Evolutionary conservation across 192 early-diverging fungal species (phyloP).

Genomic region (Coemansia sp.): DNA sequence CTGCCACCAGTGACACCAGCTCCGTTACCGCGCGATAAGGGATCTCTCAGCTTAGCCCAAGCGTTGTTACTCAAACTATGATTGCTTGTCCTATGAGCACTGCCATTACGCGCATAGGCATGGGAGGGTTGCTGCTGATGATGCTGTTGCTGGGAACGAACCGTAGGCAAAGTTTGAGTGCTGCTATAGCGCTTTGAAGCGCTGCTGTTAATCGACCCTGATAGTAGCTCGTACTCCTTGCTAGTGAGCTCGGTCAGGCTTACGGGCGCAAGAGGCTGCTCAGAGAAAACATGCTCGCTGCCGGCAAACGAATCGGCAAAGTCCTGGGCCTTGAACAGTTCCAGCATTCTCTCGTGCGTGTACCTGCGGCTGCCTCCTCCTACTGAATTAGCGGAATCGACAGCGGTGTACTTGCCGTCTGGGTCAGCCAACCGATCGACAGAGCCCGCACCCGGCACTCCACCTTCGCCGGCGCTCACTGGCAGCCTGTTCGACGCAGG

Average conservation of each 20-base stretch:
- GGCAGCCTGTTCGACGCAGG: conserved; percentile 23
- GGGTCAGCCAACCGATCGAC: conserved; percentile 9
- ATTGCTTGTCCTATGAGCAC: conserved; percentile 15
- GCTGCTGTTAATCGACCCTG: conserved; percentile 55
- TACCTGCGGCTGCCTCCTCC: conserved; percentile 63
- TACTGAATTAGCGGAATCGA: conserved; percentile 18
- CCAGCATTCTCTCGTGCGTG: conserved; percentile 73
- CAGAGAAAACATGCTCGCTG: conserved; percentile 65
- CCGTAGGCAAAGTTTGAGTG: conserved; percentile 2
- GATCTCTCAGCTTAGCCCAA: conserved; percentile 8
- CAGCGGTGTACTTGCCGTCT: background rate
- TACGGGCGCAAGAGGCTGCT: conserved; percentile 61
- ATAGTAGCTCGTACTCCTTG: conserved; percentile 60
- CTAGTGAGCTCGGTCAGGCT: conserved; percentile 57
- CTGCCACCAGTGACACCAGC: background rate
- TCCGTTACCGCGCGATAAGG: background rate
- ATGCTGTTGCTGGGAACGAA: conserved; percentile 2
- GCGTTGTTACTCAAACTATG: conserved; percentile 14
- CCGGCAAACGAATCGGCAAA: conserved; percentile 63
- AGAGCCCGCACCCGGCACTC: background rate
- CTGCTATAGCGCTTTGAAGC: conserved; percentile 49
- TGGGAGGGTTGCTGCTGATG: conserved; percentile 8
- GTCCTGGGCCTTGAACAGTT: conserved; percentile 62
- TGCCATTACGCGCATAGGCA: conserved; percentile 24
- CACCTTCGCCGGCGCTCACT: conserved; percentile 6